Evolutionary conservation across 257 asterid species (phyloP), one percentile per base, ranked within the genome.

Genomic region (Nyctanthes arbortristis): DNA sequence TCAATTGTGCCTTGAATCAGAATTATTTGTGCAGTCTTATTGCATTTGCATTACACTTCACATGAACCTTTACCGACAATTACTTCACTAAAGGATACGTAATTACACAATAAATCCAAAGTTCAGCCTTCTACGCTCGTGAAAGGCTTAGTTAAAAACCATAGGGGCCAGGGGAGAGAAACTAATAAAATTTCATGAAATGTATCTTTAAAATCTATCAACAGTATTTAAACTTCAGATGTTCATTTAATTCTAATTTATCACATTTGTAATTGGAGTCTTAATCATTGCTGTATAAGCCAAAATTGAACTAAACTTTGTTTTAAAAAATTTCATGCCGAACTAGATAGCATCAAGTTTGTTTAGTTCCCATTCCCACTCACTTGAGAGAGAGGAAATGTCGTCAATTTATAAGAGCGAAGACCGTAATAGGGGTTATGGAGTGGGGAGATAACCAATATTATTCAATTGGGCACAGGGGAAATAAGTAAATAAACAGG

Each of bases 291-390:
- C 1, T 13, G 20, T 0, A 3, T n/a, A 39, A 39, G 49, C 4
- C 49, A 13, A 12, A 39, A 39, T 14, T 13, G 18, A 39, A 39
- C 18, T 39, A 43, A n/a, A 13, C 11, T 20, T n/a, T 7, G 29
- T 10, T 49, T 49, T 49, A 27, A 49, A 49, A 1, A 49, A 49
- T 28, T 49, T 20, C 57, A 20, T n/a, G 56, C 56, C 56, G 0
- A 13, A 10, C 4, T 31, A n/a, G n/a, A 27, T 20, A 25, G 35
- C 66, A 34, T 43, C 72, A 72, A 10, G 20, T 33, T 33, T 27
- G 29, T 71, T 66, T 55, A 28, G 1, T 65, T 68, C 74, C 73
- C 1, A 20, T 7, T 64, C 69, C 69, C 49, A 73, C 56, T 61
- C 69, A 55, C 45, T 57, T 25, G 12, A 43, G 32, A 30, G 36